Base-by-base conservation (phyloP, 78 protist genomes). In the Planoprotostelium fungivorum region DNA sequence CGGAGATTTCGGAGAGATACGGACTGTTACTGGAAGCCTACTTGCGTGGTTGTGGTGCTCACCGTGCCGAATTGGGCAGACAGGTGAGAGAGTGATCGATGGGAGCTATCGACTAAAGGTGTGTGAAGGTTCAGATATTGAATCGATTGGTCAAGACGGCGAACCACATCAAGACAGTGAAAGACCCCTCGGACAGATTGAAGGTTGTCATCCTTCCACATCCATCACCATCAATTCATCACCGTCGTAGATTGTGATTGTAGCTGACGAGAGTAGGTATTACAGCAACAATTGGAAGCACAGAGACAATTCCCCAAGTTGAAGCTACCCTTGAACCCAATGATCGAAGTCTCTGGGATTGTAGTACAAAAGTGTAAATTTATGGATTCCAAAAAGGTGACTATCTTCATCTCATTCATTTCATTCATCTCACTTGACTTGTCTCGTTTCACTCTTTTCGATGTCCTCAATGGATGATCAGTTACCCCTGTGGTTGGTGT, bases 361-460 rank as follows among this genome's bases (percentile, higher is more conserved):
- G 38, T 90, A 10, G 89, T 91, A 1, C 95, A 93, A 35, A 94
- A 95, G 87, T 97, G 99, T 87, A 83, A 88, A 83, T 89, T 89
- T 91, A 97, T 98, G 99, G 95, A 92, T 73, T 89, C 94, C 34
- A 98, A 98, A 84, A 98, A 98, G 94, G 88, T 92, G 39, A 37
- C 36, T 29, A 38, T 0, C 25, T 37, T 39, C 1, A 51, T 16
- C 29, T 10, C 84, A 38, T 29, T 83, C 28, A 39, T 0, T 1
- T 83, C 84, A 1, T 36, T 23, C 28, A 34, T 37, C 73, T 25
- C 84, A 39, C 1, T 35, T 9, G 31, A 38, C 23, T 38, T 25
- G 23, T 35, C 1, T 63, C 29, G 39, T 86, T 86, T 36, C 29
- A 29, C 29, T 86, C 88, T 35, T 86, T 86, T 86, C 39, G 29